These are phyloP conservation scores for Royoungia palumana DNA, from an alignment of 768 basidiomycete genomes.

Conservation along the genomic window DNA sequence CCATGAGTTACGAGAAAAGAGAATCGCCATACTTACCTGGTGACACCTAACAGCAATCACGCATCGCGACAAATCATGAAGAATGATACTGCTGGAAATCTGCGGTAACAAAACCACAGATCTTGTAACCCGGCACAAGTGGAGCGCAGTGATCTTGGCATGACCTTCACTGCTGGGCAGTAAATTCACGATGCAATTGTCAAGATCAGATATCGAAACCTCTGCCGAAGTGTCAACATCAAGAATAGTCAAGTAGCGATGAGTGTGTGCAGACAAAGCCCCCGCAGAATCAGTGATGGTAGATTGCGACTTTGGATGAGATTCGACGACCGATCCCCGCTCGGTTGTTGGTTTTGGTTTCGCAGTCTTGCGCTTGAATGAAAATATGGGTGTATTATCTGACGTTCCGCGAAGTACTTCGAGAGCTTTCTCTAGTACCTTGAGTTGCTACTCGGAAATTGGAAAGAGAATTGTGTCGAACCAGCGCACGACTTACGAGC, in stretches of 20 bases:
- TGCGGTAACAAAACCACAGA: constrained; percentile 64
- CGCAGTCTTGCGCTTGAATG: constrained; percentile 55
- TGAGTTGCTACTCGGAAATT: constrained; percentile 54
- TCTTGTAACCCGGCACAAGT: constrained; percentile 51
- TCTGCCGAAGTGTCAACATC: constrained; percentile 36
- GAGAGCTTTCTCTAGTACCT: constrained; percentile 52
- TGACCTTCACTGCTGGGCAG: constrained; percentile 26
- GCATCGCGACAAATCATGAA: constrained; percentile 62
- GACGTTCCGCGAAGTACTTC: constrained; percentile 47
- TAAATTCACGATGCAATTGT: constrained; percentile 70
- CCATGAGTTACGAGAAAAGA: neutral
- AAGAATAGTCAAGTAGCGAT: constrained; percentile 42
- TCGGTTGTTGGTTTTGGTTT: constrained; percentile 15
- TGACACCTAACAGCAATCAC: constrained; percentile 72
- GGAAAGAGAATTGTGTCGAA: neutral
- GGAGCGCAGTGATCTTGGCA: constrained; percentile 14
- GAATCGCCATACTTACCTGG: constrained; percentile 50
- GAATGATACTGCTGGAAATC: constrained; percentile 67
- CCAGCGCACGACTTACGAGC: constrained; percentile 42
- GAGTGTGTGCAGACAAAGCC: constrained; percentile 43
- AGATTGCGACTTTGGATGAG: constrained; percentile 2
- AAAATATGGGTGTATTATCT: constrained; percentile 58
- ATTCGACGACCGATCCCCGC: neutral
- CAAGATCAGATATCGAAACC: constrained; percentile 64
- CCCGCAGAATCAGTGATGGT: constrained; percentile 30